These are phyloP conservation scores for Helminthosporium solani DNA, from an alignment of 2,329 filamentous ascomycete species.

Conservation along the genomic window DNA sequence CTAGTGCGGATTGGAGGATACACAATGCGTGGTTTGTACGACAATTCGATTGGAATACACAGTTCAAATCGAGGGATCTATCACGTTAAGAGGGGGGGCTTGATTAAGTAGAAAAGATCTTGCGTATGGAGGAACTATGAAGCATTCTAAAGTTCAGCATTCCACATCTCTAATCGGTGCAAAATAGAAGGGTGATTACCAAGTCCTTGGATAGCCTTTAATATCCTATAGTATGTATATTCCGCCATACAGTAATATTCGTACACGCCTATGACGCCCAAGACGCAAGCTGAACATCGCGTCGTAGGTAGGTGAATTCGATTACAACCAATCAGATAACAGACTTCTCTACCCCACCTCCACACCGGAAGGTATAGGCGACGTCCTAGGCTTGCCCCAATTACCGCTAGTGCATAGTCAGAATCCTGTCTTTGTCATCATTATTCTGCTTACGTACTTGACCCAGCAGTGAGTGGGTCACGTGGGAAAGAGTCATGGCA, in stretches of 20 bases:
- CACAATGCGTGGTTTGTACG: constrained; percentile 58
- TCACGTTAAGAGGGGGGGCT: too few species aligned
- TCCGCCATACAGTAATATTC: neutral
- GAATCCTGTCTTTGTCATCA: neutral
- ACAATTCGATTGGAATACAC: constrained; percentile 48
- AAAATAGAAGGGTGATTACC: too few species aligned
- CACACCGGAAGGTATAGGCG: constrained; percentile 1
- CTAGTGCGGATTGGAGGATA: constrained; percentile 47
- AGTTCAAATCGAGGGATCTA: constrained; percentile 45
- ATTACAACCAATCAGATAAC: constrained; percentile 1
- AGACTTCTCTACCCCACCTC: constrained; percentile 5
- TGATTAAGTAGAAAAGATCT: too few species aligned
- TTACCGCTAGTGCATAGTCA: neutral
- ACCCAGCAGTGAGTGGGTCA: constrained; percentile 1
- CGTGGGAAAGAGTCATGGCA: constrained; percentile 10
- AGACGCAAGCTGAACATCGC: neutral
- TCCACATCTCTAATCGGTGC: too few species aligned
- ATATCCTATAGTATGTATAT: neutral
- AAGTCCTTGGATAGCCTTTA: constrained; percentile 6
- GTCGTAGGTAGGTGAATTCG: neutral
- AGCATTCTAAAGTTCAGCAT: too few species aligned
- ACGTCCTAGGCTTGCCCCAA: neutral
- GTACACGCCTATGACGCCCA: neutral
- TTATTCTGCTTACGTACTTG: neutral
- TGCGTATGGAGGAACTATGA: too few species aligned